Evolutionary conservation across 129 eudicot genomes (phyloP), one percentile per base, ranked within the genome.

Genomic region (Artemisia tridentata): DNA sequence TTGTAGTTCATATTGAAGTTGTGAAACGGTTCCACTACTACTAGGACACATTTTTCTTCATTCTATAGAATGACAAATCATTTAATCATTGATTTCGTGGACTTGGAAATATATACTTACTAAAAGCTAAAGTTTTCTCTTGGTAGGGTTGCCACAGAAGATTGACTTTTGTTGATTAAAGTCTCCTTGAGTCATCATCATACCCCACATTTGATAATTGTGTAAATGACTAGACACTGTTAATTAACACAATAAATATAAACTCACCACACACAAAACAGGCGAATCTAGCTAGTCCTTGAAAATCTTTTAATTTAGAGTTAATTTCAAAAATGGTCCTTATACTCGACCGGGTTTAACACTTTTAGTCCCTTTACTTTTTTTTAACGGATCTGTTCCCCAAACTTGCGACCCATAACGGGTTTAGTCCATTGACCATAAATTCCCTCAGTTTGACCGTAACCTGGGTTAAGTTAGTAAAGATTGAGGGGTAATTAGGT

Each of bases 21-120:
- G 71, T 69, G 80, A 62, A 77, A 50, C 70, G 71, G 75, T 61
- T 77, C 70, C 65, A 69, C 75, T 38, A 61, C 71, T 77, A 61
- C 80, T 59, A 29, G 13, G 25, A 38, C 71, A 69, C 21, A 20
- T 31, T 71, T 63, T 49, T 52, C 27, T 62, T 55, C 67, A 34
- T 66, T 80, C 79, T 58, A 38, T 47, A 53, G 47, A 69, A 65
- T 69, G 72, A 43, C 58, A 80, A 64, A 56, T 11, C 77, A 71
- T 71, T 71, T 75, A 77, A 75, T 80, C 71, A 71, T 70, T 80
- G 54, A 70, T 12, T 57, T 63, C 72, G 2, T 75, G 54, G 80
- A 70, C 80, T 54, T 75, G 1, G 51, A 58, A 66, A 47, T 52
- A 52, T 74, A 29, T 63, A 52, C 78, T 47, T 63, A 58, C 55